Evolutionary conservation across 164 flowering plant species (phyloP).

Genomic region (Warburgia ugandensis): DNA sequence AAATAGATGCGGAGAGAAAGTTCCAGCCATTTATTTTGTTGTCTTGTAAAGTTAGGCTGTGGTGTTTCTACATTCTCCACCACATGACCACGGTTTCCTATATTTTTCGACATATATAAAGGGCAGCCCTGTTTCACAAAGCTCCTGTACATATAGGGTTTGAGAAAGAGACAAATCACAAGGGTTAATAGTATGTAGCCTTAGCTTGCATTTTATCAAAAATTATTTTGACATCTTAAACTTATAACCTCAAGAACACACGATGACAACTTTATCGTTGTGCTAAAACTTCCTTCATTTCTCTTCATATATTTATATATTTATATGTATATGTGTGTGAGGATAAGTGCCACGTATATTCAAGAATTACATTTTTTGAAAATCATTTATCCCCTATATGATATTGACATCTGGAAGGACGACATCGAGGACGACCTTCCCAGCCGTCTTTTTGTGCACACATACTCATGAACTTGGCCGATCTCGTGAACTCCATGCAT

Average conservation of each 20-base stretch:
- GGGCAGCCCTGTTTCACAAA: too few species aligned
- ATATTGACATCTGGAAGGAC: conserved; percentile 9
- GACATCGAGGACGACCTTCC: conserved; percentile 21
- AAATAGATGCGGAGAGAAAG: background rate
- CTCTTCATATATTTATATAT: background rate
- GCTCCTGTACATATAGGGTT: too few species aligned
- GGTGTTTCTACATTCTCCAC: background rate
- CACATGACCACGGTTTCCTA: conserved; percentile 2
- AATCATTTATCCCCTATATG: background rate
- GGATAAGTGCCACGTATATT: conserved; percentile 4
- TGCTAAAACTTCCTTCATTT: background rate
- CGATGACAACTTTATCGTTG: background rate
- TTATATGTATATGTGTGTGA: conserved; percentile 3
- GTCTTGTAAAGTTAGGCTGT: background rate
- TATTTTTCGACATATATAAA: too few species aligned
- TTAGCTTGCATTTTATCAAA: too few species aligned
- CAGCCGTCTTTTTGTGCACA: conserved; percentile 40
- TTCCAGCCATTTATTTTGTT: conserved; percentile 1
- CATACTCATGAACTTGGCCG: conserved; percentile 35
- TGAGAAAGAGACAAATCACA: too few species aligned
- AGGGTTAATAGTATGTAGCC: too few species aligned
- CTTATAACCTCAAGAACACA: too few species aligned
- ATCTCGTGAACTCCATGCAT: conserved; percentile 36
- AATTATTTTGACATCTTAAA: too few species aligned
- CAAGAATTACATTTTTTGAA: background rate